phyloP scores from a whole-genome alignment of 75 land plant genomes.

The Azolla pinnata region DNA sequence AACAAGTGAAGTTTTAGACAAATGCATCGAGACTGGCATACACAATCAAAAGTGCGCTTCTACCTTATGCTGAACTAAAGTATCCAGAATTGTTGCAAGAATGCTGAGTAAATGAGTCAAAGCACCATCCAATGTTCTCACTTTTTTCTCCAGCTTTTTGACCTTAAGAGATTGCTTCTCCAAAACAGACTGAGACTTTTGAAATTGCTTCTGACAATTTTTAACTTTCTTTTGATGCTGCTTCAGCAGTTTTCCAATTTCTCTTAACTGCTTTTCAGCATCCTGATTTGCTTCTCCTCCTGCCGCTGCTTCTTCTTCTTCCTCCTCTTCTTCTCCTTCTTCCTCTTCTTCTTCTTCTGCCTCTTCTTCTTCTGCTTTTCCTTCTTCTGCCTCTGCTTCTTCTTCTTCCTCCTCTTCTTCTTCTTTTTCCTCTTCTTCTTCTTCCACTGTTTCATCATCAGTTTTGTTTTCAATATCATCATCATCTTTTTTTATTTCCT shows the following conservation, averaged over 20 bases:
- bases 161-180: constrained; percentile 6
- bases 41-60: neutral
- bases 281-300: neutral
- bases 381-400: constrained; percentile 9
- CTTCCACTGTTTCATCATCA: constrained; percentile 8
- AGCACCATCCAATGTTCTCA: neutral
- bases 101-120: neutral
- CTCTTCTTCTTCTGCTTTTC: constrained; percentile 4
- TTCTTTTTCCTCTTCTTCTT: constrained; percentile 4
- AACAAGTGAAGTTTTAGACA: neutral
- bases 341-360: constrained; percentile 2
- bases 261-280: constrained; percentile 4
- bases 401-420: constrained; percentile 13
- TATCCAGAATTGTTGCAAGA: neutral
- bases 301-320: constrained; percentile 3
- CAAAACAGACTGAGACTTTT: neutral
- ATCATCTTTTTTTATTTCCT: neutral
- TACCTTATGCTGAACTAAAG: constrained; percentile 1
- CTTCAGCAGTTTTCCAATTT: neutral
- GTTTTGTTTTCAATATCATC: neutral
- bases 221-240: constrained; percentile 7
- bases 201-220: constrained; percentile 3
- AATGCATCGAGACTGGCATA: neutral
- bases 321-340: constrained; percentile 1
- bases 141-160: neutral